phyloP scores from a whole-genome alignment of 805 yeast genomes.

The Saturnispora gosingensis region DNA sequence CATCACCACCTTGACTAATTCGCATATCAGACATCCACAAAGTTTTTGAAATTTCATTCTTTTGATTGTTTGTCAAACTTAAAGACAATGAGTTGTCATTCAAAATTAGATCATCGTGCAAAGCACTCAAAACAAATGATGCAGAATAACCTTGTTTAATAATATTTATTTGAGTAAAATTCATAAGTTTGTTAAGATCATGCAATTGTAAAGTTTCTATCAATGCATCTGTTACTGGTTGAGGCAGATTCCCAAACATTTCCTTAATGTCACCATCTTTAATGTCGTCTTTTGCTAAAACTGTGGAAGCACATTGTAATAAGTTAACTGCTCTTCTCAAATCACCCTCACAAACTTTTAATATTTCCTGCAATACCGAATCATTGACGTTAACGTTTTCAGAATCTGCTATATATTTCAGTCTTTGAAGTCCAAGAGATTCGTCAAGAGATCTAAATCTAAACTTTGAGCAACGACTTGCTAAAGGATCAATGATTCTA shows the following conservation, averaged over 20 bases:
- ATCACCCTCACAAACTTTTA: constrained; percentile 80
- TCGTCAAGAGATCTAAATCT: constrained; percentile 75
- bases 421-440: constrained; percentile 57
- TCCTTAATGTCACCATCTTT: constrained; percentile 21
- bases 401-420: constrained; percentile 47
- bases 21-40: constrained; percentile 69
- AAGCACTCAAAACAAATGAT: constrained; percentile 21
- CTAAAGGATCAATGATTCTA: constrained; percentile 90
- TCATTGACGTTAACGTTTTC: constrained; percentile 36
- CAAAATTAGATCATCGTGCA: constrained; percentile 27
- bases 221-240: constrained; percentile 13
- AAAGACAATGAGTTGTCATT: constrained; percentile 24
- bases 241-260: constrained; percentile 28
- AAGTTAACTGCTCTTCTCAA: constrained; percentile 86
- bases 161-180: constrained; percentile 21
- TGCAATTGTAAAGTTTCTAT: constrained; percentile 15
- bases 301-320: constrained; percentile 72
- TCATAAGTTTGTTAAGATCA: constrained; percentile 19
- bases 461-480: constrained; percentile 93
- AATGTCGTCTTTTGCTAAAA: constrained; percentile 25
- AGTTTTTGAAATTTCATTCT: constrained; percentile 53
- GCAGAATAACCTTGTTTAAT: constrained; percentile 28
- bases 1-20: constrained; percentile 80
- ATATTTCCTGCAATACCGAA: constrained; percentile 50
- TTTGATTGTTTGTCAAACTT: constrained; percentile 51